These are phyloP conservation scores for Rhododendron vialii DNA, from an alignment of 148 eudicot species.

Conservation along the genomic window DNA sequence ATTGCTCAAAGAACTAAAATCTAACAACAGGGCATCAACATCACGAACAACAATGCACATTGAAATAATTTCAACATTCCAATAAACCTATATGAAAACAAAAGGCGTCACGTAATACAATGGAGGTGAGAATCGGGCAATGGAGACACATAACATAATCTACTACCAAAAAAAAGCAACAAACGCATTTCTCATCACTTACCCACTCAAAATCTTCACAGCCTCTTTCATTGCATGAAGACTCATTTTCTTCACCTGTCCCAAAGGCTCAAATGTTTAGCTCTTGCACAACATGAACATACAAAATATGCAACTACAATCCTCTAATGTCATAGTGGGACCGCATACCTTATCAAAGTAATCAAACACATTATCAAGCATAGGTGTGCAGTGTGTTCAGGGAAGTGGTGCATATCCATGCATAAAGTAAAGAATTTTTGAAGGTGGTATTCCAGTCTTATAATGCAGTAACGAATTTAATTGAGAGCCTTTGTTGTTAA, in stretches of 20 bases:
- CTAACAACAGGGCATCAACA: neutral
- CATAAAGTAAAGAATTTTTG: neutral
- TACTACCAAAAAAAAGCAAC: neutral
- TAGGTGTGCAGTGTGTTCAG: neutral
- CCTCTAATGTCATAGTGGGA: neutral
- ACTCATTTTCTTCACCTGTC: conserved; percentile 35
- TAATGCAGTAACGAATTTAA: neutral
- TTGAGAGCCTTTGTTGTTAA: neutral
- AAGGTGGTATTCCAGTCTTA: neutral
- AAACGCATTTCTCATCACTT: conserved; percentile 4
- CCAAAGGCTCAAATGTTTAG: conserved; percentile 1
- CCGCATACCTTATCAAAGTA: neutral
- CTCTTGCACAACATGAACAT: neutral
- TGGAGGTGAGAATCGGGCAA: neutral
- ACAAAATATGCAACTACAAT: neutral
- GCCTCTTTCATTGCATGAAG: conserved; percentile 26
- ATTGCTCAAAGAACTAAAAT: neutral
- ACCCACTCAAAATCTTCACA: conserved; percentile 16
- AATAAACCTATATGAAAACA: neutral
- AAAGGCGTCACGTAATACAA: neutral
- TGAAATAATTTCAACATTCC: neutral
- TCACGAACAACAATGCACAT: neutral
- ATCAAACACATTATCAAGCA: neutral
- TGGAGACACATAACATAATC: neutral
- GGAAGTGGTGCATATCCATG: neutral